phyloP scores from a whole-genome alignment of 1,284 basidiomycete species.

The Rugosomyces carneus region DNA sequence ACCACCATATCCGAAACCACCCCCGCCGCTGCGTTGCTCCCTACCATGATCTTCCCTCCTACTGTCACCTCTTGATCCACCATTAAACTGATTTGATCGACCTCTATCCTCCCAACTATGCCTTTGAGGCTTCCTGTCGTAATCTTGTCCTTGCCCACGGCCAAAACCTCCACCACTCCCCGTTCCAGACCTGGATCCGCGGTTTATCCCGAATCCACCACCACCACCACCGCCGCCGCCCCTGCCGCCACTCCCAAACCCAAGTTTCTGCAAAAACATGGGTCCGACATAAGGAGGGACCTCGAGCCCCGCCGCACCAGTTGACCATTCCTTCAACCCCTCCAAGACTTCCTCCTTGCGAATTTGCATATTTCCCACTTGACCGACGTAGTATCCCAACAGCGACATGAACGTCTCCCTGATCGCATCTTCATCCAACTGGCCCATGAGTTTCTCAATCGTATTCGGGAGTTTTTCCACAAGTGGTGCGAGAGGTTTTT shows the following conservation, averaged over 20 bases:
- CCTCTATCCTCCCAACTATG: constrained; percentile 8
- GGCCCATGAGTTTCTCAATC: constrained; percentile 32
- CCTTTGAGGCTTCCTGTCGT: not conserved
- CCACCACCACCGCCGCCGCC: not conserved
- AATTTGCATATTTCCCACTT: constrained; percentile 45
- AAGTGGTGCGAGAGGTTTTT: constrained; percentile 14
- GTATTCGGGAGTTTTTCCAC: constrained; percentile 23
- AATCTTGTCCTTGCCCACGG: not conserved
- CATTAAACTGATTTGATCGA: not conserved
- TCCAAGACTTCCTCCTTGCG: constrained; percentile 45
- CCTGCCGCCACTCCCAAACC: not conserved
- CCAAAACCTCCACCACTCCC: not conserved
- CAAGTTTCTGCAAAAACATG: not conserved
- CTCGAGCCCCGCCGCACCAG: constrained; percentile 15
- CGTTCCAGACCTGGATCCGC: too few relatives aligned
- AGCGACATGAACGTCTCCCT: constrained; percentile 64
- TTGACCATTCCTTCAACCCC: constrained; percentile 65
- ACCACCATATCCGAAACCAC: not conserved
- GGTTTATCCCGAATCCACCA: not conserved
- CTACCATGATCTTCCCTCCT: too few relatives aligned
- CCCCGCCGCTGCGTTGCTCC: not conserved
- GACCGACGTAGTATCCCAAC: constrained; percentile 73
- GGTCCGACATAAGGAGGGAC: constrained; percentile 14
- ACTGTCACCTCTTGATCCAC: not conserved
- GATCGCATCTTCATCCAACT: constrained; percentile 52